Evolutionary conservation across 2,329 filamentous ascomycete species (phyloP), one percentile per base, ranked within the genome.

Genomic region (Chaetomiaceae sp.): DNA sequence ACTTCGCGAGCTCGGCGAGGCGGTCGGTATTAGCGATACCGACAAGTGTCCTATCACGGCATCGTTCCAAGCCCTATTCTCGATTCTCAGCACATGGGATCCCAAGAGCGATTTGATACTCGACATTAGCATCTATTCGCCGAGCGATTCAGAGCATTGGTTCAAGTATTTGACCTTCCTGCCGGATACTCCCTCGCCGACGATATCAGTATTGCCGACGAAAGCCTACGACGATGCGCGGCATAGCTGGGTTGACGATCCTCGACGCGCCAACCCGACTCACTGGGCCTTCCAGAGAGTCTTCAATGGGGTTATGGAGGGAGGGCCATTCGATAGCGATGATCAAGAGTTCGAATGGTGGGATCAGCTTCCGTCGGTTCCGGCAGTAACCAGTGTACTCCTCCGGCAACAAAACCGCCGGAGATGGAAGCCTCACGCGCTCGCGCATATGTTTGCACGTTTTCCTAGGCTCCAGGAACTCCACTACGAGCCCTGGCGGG

Each of bases 401-500:
- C 13, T 46, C 13, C 43, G 43, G 14, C 32, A 36, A 46, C 43
- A 46, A 16, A 46, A 16, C 43, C 43, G 43, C 20, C 43, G 43
- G 20, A 23, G 43, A 27, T 46, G 43, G 43, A 46, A 46, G 14
- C 43, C 43, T 2, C 32, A 5, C 2, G 7, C 23, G 14, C 43
- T 46, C 7, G 20, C 43, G 7, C 32, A 27, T 13, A 27, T 46
- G 43, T 36, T 36, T 18, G 30, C 43, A 11, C 43, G 43, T 14
- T 48, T 48, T 16, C 44, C 34, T 25, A 37, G 33, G 10, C 44
- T 48, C 10, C 33, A 38, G 33, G 34, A 48, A 38, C 9, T 48
- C 23, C 44, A 48, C 33, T 48, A 48, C 32, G 44, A 48, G 44
- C 44, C 44, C 44, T 48, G 44, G 44, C 27, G 44, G 33, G 33